These are phyloP conservation scores for Scutellaria galericulata DNA, from an alignment of 257 asterid species.

Conservation along the genomic window DNA sequence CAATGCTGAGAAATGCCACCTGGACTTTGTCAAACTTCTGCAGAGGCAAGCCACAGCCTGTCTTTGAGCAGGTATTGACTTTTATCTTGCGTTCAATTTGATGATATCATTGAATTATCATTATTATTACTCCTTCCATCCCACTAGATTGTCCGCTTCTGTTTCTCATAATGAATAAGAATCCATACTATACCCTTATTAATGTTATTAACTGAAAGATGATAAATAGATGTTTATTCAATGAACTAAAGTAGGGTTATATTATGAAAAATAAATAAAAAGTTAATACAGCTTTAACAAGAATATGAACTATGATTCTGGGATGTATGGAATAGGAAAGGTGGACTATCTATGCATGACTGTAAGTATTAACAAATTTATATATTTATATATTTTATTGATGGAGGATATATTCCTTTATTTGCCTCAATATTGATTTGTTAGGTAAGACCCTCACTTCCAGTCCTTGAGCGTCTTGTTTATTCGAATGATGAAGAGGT, in stretches of 20 bases:
- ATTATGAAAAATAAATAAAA: too few relatives aligned
- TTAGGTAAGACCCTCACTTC: slow-evolving; percentile 86
- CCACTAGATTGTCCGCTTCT: too few relatives aligned
- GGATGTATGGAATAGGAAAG: too few relatives aligned
- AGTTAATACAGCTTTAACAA: too few relatives aligned
- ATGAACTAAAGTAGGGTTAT: too few relatives aligned
- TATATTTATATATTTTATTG: background rate
- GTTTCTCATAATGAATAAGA: too few relatives aligned
- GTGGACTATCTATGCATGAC: too few relatives aligned
- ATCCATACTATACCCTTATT: too few relatives aligned
- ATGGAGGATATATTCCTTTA: slow-evolving; percentile 7
- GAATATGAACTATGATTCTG: too few relatives aligned
- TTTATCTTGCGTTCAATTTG: background rate
- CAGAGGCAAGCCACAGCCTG: slow-evolving; percentile 97
- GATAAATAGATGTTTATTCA: too few relatives aligned
- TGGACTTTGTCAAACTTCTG: slow-evolving; percentile 97
- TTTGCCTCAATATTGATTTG: slow-evolving; percentile 20
- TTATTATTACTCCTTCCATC: background rate
- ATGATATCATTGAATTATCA: background rate
- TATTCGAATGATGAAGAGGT: slow-evolving; percentile 89
- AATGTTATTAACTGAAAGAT: too few relatives aligned
- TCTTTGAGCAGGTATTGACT: slow-evolving; percentile 82
- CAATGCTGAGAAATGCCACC: slow-evolving; percentile 97
- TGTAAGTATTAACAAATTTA: too few relatives aligned
- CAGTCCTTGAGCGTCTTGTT: slow-evolving; percentile 80